Conservation (phyloP, 768 basidiomycete genomes). For the Austroboletus eburneus region DNA sequence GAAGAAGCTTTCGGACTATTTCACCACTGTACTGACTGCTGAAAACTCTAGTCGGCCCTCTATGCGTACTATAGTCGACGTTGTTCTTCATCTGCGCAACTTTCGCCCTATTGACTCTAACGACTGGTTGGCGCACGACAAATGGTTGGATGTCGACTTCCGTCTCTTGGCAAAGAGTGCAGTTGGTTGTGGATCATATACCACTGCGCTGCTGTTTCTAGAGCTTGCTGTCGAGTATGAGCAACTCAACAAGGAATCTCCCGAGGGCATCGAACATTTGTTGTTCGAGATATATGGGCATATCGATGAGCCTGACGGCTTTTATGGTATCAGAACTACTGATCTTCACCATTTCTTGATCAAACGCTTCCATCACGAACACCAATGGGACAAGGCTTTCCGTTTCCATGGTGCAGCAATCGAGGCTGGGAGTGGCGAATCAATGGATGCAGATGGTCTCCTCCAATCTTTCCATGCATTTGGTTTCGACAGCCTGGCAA, state of each 20-base stretch:
- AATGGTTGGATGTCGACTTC: slow-evolving; percentile 81
- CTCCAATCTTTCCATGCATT: slow-evolving; percentile 81
- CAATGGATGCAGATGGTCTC: slow-evolving; percentile 56
- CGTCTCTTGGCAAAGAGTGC: slow-evolving; percentile 68
- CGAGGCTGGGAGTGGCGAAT: slow-evolving; percentile 51
- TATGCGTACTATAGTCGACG: slow-evolving; percentile 60
- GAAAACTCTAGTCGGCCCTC: slow-evolving; percentile 40
- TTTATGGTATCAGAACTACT: slow-evolving; percentile 84
- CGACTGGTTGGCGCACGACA: slow-evolving; percentile 54
- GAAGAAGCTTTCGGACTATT: slow-evolving; percentile 22
- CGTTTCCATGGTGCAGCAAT: slow-evolving; percentile 82
- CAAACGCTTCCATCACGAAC: slow-evolving; percentile 87
- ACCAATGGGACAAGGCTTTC: slow-evolving; percentile 90
- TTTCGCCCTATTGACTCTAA: slow-evolving; percentile 41
- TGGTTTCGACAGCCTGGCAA: slow-evolving; percentile 87
- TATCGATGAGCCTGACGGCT: slow-evolving; percentile 97
- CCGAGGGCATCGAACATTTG: slow-evolving; percentile 52
- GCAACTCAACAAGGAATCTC: slow-evolving; percentile 25
- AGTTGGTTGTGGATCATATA: slow-evolving; percentile 76
- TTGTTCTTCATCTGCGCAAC: slow-evolving; percentile 76
- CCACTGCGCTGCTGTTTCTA: slow-evolving; percentile 85
- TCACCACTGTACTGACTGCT: slow-evolving; percentile 22
- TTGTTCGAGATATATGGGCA: slow-evolving; percentile 91
- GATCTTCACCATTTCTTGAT: slow-evolving; percentile 80
- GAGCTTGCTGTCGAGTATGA: slow-evolving; percentile 67